Evolutionary conservation across 148 eudicot species (phyloP), one percentile per base, ranked within the genome.

Genomic region (Chenopodium formosanum): DNA sequence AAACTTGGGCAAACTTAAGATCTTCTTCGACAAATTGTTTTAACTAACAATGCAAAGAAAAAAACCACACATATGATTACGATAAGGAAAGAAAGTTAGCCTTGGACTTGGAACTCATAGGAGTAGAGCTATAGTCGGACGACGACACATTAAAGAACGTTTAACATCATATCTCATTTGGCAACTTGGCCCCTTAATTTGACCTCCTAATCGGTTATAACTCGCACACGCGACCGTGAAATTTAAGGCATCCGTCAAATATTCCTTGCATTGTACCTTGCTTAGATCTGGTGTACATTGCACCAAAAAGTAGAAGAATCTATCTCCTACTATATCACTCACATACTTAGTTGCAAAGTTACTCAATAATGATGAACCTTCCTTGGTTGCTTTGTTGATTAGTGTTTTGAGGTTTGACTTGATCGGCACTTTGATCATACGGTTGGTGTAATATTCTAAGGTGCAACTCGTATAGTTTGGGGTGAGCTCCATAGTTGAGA

Each of bases 281-380:
- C 65, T 77, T 4, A 82, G 34, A 60, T 77, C 73, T 6, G 81
- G 81, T 58, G 77, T 72, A 71, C 84, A 82, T 78, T 82, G 84
- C 25, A 82, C 81, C 44, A 82, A 62, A 47, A 70, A 82, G 7
- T 82, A 82, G 0, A n/a, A n/a, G n/a, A n/a, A n/a, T n/a, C n/a
- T n/a, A n/a, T n/a, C n/a, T n/a, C n/a, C n/a, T n/a, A n/a, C n/a
- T n/a, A n/a, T n/a, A n/a, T n/a, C n/a, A n/a, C n/a, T n/a, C n/a
- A n/a, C n/a, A n/a, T n/a, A n/a, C n/a, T n/a, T n/a, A n/a, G n/a
- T n/a, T n/a, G 76, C 76, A 22, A 77, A 77, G 58, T 77, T n/a
- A n/a, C n/a, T n/a, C n/a, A n/a, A n/a, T n/a, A n/a, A 0, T 31
- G 32, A 31, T 6, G 81, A 69, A 31, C 37, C 5, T 37, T 47